phyloP scores from a whole-genome alignment of 2,329 filamentous ascomycete genomes.

The Huntiella decipiens region DNA sequence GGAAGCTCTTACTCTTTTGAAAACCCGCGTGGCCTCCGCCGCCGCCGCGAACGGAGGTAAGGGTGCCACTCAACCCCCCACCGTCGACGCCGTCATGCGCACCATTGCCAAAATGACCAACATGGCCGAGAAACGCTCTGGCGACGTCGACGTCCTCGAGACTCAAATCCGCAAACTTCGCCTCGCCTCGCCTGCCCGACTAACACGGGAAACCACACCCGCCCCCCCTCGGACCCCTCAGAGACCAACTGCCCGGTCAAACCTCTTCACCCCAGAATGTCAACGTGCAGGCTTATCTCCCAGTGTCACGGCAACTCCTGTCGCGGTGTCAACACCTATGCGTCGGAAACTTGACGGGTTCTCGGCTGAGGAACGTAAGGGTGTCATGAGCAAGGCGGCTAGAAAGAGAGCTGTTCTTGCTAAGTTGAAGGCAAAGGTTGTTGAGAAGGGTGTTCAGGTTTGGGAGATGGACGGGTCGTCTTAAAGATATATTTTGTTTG shows the following conservation, averaged over 20 bases:
- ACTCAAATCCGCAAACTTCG: conserved; percentile 61
- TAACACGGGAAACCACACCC: background rate
- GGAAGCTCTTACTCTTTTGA: conserved; percentile 59
- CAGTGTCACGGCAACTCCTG: conserved; percentile 15
- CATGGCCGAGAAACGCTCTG: conserved; percentile 80
- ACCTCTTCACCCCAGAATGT: conserved; percentile 15
- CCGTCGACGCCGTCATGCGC: conserved; percentile 76
- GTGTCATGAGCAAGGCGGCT: conserved; percentile 34
- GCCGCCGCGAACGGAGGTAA: conserved; percentile 22
- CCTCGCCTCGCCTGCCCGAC: conserved; percentile 21
- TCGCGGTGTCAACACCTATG: background rate
- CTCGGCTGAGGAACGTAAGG: conserved; percentile 36
- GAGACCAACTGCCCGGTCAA: conserved; percentile 18
- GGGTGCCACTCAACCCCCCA: conserved; percentile 40
- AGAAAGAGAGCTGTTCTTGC: conserved; percentile 32
- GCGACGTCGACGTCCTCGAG: conserved; percentile 79
- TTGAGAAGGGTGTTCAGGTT: conserved; percentile 30
- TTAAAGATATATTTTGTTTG: conserved; percentile 15
- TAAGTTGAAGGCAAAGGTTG: conserved; percentile 30
- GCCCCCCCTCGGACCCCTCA: conserved; percentile 22
- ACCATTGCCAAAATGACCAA: conserved; percentile 85
- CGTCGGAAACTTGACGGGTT: conserved; percentile 42
- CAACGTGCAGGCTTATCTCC: conserved; percentile 16
- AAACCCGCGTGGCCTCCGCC: conserved; percentile 51
- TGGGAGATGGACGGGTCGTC: conserved; percentile 31